These are phyloP conservation scores for Pyricularia pennisetigena DNA, from an alignment of 2,329 filamentous ascomycete genomes.

Conservation along the genomic window DNA sequence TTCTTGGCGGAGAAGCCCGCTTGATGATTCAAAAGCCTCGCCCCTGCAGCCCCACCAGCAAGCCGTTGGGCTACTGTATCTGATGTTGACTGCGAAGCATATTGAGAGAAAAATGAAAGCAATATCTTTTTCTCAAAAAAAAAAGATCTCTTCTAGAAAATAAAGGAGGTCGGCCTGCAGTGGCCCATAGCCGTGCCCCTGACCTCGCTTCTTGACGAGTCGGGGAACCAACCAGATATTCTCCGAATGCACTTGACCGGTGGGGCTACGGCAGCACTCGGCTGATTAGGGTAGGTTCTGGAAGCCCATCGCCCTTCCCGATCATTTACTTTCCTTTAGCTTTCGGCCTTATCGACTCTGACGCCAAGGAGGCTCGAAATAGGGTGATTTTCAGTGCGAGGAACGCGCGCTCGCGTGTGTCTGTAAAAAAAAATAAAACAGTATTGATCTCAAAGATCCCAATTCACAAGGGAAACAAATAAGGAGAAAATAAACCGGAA, in stretches of 20 bases:
- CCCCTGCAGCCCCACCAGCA: neutral
- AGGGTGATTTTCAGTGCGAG: neutral
- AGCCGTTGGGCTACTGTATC: neutral
- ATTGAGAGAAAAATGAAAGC: neutral
- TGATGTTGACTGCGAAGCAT: neutral
- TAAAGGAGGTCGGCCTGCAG: neutral
- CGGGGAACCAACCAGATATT: neutral
- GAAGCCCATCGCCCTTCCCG: neutral
- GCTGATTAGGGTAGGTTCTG: neutral
- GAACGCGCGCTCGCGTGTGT: neutral
- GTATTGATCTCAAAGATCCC: neutral
- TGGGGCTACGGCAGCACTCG: neutral
- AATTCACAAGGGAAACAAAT: neutral
- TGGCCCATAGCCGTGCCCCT: neutral
- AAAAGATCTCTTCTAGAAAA: neutral
- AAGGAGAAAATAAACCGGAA: no score
- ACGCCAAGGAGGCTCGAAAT: neutral
- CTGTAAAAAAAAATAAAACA: neutral
- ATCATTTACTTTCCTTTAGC: neutral
- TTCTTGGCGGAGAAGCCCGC: neutral
- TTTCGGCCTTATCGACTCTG: neutral
- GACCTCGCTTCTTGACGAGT: neutral
- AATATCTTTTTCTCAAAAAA: no score
- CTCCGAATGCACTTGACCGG: neutral
- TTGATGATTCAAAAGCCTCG: neutral